phyloP scores from a whole-genome alignment of 208 protist genomes.

The Acanthamoeba healyi region DNA sequence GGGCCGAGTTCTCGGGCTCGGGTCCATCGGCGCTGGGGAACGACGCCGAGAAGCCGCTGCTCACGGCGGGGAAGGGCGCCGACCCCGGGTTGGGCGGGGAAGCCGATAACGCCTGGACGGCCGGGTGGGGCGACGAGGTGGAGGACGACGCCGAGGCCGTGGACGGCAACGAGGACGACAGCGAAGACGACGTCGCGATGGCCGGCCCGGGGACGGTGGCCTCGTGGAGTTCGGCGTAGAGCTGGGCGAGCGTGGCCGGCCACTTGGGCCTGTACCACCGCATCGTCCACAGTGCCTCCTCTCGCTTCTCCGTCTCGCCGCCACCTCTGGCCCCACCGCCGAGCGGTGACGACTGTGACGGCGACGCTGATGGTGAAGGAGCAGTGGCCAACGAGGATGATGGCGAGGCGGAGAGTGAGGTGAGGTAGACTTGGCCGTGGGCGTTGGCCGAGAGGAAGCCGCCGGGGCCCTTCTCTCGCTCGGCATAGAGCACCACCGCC shows the following conservation, averaged over 20 bases:
- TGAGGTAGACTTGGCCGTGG: conserved; percentile 1
- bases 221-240: not conserved
- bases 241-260: not conserved
- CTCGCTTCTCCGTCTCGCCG: not conserved
- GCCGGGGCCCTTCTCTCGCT: conserved; percentile 16
- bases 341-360: not conserved
- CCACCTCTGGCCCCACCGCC: not conserved
- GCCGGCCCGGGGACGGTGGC: not conserved
- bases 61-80: not conserved
- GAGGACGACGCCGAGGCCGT: not conserved
- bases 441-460: conserved; percentile 14
- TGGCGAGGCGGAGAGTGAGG: not conserved
- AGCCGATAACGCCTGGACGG: not conserved
- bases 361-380: too few species aligned
- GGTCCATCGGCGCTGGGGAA: not conserved
- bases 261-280: not conserved
- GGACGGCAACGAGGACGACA: not conserved
- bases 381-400: too few species aligned
- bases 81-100: not conserved
- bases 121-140: not conserved
- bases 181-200: not conserved
- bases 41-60: not conserved
- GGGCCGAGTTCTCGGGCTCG: not conserved
- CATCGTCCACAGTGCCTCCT: not conserved
- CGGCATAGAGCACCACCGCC: not conserved